These are phyloP conservation scores for Heterobasidion annosum DNA, from an alignment of 1,284 basidiomycete genomes.

Conservation along the genomic window DNA sequence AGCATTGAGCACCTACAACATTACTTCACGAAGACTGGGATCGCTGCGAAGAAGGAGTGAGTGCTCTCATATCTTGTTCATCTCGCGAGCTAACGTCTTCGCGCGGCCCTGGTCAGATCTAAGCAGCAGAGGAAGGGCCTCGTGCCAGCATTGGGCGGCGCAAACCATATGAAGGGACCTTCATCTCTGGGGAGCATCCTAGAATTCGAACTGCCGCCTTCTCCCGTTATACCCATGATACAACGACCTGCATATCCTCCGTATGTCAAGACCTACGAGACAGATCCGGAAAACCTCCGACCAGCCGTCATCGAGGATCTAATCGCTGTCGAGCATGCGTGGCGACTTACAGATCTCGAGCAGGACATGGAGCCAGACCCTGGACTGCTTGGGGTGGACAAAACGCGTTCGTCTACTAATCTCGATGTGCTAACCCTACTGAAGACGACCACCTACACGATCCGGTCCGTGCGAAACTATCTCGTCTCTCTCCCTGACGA, in stretches of 20 bases:
- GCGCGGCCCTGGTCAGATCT: conserved; percentile 27
- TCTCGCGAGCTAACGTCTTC: conserved; percentile 6
- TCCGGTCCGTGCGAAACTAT: conserved; percentile 76
- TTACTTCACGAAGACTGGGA: conserved; percentile 79
- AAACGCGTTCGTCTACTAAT: conserved; percentile 6
- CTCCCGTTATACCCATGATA: conserved; percentile 45
- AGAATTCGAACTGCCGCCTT: conserved; percentile 59
- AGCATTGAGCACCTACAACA: conserved; percentile 85
- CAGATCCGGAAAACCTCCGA: conserved; percentile 62
- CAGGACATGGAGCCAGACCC: conserved; percentile 13
- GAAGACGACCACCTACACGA: conserved; percentile 66
- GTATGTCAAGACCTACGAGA: conserved; percentile 54
- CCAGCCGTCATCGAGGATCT: conserved; percentile 68
- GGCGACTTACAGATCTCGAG: conserved; percentile 31
- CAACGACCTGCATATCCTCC: conserved; percentile 36
- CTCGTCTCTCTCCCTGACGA: conserved; percentile 73
- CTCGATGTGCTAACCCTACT: conserved; percentile 59
- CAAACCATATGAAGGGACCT: conserved; percentile 31
- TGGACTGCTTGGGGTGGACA: conserved; percentile 17
- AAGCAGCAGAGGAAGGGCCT: conserved; percentile 51
- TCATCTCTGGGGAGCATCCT: conserved; percentile 24
- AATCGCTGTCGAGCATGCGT: conserved; percentile 43
- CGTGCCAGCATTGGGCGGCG: conserved; percentile 66
- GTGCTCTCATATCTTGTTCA: conserved; percentile 19
- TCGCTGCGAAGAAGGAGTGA: conserved; percentile 64